Base-by-base conservation (phyloP, 2,329 filamentous ascomycete genomes). In the Sclerotinia minor region DNA sequence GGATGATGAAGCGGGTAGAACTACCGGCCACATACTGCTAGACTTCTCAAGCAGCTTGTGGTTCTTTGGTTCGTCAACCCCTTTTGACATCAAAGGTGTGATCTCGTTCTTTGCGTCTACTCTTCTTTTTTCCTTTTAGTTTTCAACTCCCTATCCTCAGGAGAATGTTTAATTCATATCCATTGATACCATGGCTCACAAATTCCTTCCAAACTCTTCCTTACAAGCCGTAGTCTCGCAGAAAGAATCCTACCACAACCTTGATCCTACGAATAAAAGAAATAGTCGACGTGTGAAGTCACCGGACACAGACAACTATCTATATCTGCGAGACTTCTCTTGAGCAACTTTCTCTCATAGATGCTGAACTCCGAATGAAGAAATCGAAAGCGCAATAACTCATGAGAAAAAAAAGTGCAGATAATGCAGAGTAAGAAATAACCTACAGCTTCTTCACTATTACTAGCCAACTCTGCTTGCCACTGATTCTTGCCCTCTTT, bases 401-500 rank as follows among this genome's bases (percentile, higher is more conserved):
- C 2, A 64, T 2, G 11, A 15, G 1, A 38, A 38, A 35, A 4
- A 38, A 13, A 19, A 54, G 61, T 21, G 47, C 11, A 58, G 21
- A 49, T 21, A 21, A 38, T 58, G 45, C 7, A 17, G 26, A 32
- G 38, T 24, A 24, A 21, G n/a, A 52, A 67, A 79, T 17, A 52
- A 67, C 84, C 72, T 80, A 95, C 83, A 73, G 86, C 87, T 78
- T 91, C 90, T 82, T 96, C 92, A 79, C 89, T 91, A 79, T 92
- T 87, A 61, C 88, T 91, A 3, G 92, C 91, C 61, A 96, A 82
- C 77, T 90, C 88, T 29, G 89, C 83, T 80, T 91, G 90, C 92
- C 92, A 95, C 76, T 92, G 84, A 65, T 83, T 89, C 77, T 86
- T 84, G 69, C 91, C 91, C 50, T 84, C 79, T 78, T 89, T 87